Conservation (phyloP, 495 filamentous ascomycete genomes). For the Penicillium diatomitis region DNA sequence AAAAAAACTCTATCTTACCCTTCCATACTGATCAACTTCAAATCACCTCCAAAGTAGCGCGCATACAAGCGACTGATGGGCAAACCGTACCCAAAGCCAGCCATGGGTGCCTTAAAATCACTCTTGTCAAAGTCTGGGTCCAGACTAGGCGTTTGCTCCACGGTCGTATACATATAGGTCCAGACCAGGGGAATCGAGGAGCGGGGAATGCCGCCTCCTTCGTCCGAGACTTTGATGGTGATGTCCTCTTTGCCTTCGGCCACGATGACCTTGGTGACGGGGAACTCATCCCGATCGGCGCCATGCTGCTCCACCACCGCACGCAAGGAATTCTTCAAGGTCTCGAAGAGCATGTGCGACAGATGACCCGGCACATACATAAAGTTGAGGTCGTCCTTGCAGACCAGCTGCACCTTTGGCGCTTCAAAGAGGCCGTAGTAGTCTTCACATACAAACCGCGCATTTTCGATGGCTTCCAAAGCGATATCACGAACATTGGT, state of each 20-base stretch:
- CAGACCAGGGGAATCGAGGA: conserved; percentile 90
- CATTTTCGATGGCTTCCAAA: conserved; percentile 95
- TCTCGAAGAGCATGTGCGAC: conserved; percentile 98
- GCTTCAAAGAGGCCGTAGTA: conserved; percentile 98
- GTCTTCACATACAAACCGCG: conserved; percentile 96
- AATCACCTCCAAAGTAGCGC: conserved; percentile 91
- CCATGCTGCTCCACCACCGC: conserved; percentile 96
- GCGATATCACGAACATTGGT: conserved; percentile 95
- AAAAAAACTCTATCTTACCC: conserved; percentile 56
- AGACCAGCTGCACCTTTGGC: conserved; percentile 92
- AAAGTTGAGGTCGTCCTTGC: conserved; percentile 85
- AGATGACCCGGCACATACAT: conserved; percentile 99
- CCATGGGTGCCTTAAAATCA: conserved; percentile 99
- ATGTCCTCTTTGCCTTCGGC: conserved; percentile 97
- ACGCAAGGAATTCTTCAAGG: conserved; percentile 93
- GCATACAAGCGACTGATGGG: conserved; percentile 92
- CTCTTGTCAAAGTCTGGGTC: conserved; percentile 98
- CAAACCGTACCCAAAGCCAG: conserved; percentile 92
- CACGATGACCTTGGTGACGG: conserved; percentile 92
- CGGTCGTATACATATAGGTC: conserved; percentile 99
- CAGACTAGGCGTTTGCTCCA: conserved; percentile 86
- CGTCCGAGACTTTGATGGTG: conserved; percentile 94
- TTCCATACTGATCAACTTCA: conserved; percentile 99
- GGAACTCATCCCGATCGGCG: conserved; percentile 89
- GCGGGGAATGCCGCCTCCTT: conserved; percentile 89